phyloP scores from a whole-genome alignment of 352 stramenopile species.

The Blastocystis sp. region DNA sequence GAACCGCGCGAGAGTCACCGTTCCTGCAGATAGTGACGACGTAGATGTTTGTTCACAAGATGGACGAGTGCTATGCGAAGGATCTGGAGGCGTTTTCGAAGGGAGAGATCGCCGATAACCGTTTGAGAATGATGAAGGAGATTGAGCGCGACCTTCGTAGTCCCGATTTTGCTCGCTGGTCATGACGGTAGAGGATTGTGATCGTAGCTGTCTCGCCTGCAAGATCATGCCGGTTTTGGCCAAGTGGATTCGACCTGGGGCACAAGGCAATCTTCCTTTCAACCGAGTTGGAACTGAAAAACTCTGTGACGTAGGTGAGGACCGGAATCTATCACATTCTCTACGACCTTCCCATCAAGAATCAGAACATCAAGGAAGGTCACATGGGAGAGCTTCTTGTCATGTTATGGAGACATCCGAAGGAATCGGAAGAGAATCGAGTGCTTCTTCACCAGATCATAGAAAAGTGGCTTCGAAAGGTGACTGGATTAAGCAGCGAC shows the following conservation, averaged over 20 bases:
- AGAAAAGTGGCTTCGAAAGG: slow-evolving; percentile 52
- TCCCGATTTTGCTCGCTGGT: slow-evolving; percentile 45
- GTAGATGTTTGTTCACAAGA: slow-evolving; percentile 42
- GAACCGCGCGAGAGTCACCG: background rate
- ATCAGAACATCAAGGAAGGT: slow-evolving; percentile 35
- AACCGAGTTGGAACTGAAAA: background rate
- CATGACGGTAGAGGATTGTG: background rate
- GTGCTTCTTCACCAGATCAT: slow-evolving; percentile 37
- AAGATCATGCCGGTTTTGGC: slow-evolving; percentile 19
- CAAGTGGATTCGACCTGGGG: slow-evolving; percentile 10
- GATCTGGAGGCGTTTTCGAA: slow-evolving; percentile 32
- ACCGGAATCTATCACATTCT: slow-evolving; percentile 16
- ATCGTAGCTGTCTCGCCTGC: slow-evolving; percentile 19
- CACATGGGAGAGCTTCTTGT: slow-evolving; percentile 37
- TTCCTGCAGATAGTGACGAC: background rate
- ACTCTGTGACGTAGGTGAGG: background rate
- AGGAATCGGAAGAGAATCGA: slow-evolving; percentile 33
- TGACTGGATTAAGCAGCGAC: background rate
- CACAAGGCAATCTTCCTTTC: slow-evolving; percentile 17
- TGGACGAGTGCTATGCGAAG: slow-evolving; percentile 17
- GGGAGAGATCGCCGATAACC: slow-evolving; percentile 5
- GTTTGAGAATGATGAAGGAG: slow-evolving; percentile 33
- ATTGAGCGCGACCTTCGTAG: background rate
- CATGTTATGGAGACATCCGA: slow-evolving; percentile 32
- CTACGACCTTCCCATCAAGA: background rate